Evolutionary conservation across 768 basidiomycete species (phyloP).

Genomic region (Tylopilus vinaceipallidus): DNA sequence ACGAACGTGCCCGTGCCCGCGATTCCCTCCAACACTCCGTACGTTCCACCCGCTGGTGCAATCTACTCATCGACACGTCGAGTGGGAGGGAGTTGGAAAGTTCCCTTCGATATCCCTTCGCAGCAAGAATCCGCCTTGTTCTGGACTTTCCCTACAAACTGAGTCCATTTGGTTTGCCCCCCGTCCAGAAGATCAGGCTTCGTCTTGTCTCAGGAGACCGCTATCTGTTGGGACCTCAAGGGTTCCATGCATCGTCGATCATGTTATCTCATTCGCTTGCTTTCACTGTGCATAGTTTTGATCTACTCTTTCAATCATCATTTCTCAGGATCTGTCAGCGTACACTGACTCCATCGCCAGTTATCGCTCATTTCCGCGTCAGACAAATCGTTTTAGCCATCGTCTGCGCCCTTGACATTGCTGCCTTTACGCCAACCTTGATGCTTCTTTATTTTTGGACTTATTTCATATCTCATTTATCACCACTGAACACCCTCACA

Average conservation of each 20-base stretch:
- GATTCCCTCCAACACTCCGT: slow-evolving; percentile 24
- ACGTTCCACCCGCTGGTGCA: slow-evolving; percentile 58
- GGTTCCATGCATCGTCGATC: slow-evolving; percentile 1
- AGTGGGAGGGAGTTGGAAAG: slow-evolving; percentile 52
- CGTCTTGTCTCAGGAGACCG: slow-evolving; percentile 2
- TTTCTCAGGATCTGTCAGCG: background rate
- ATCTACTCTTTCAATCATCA: slow-evolving; percentile 14
- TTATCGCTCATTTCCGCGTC: background rate
- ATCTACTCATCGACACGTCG: slow-evolving; percentile 48
- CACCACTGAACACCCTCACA: background rate
- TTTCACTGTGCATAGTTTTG: slow-evolving; percentile 28
- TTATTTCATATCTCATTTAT: slow-evolving; percentile 18
- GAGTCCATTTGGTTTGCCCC: background rate
- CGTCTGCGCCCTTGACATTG: background rate
- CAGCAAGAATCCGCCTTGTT: slow-evolving; percentile 32
- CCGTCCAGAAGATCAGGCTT: slow-evolving; percentile 9
- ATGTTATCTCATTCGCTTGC: slow-evolving; percentile 13
- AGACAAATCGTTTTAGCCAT: background rate
- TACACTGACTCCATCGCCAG: background rate
- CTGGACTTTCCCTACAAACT: slow-evolving; percentile 26
- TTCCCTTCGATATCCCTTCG: slow-evolving; percentile 14
- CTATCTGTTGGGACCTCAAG: slow-evolving; percentile 6
- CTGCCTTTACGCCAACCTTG: background rate
- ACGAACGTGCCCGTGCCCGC: slow-evolving; percentile 14
- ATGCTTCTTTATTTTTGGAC: slow-evolving; percentile 17